These are phyloP conservation scores for Garcia nutans DNA, from an alignment of 345 rosid species.

Conservation along the genomic window DNA sequence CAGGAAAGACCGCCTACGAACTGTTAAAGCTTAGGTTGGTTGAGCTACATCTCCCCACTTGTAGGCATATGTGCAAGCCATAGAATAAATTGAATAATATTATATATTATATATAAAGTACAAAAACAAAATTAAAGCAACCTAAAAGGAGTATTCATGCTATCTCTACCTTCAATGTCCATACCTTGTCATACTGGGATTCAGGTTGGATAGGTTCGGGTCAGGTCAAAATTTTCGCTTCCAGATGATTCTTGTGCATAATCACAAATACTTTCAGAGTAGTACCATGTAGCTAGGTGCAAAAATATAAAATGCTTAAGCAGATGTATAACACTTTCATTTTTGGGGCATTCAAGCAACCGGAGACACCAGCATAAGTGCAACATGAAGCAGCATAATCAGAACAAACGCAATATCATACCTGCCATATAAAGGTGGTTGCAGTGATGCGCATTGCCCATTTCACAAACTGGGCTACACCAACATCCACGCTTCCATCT, in stretches of 20 bases:
- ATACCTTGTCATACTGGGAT: background rate
- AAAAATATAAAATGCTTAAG: background rate
- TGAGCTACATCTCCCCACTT: background rate
- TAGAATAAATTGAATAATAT: background rate
- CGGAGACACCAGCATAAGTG: background rate
- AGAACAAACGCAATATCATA: conserved; percentile 20
- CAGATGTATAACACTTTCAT: background rate
- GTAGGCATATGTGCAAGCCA: background rate
- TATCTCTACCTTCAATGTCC: background rate
- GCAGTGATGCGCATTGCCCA: conserved; percentile 86
- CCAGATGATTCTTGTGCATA: too few relatives aligned
- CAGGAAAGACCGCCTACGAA: too few relatives aligned
- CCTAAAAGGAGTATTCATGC: background rate
- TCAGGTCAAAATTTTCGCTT: too few relatives aligned
- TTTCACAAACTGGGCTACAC: conserved; percentile 85
- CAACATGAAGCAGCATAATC: background rate
- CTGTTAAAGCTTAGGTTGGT: background rate
- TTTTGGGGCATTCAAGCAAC: conserved; percentile 1
- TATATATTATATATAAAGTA: too few relatives aligned
- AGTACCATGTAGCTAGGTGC: background rate
- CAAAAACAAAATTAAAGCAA: background rate
- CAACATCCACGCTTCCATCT: conserved; percentile 77
- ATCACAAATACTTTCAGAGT: background rate
- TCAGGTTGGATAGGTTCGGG: too few relatives aligned
- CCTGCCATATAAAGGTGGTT: conserved; percentile 75